A percentile compares a stretch with the other conserved stretches of the same genome.
These are phyloP conservation scores for Solanum chacoense DNA, from an alignment of 305 asterid species.

Conservation along the genomic window DNA sequence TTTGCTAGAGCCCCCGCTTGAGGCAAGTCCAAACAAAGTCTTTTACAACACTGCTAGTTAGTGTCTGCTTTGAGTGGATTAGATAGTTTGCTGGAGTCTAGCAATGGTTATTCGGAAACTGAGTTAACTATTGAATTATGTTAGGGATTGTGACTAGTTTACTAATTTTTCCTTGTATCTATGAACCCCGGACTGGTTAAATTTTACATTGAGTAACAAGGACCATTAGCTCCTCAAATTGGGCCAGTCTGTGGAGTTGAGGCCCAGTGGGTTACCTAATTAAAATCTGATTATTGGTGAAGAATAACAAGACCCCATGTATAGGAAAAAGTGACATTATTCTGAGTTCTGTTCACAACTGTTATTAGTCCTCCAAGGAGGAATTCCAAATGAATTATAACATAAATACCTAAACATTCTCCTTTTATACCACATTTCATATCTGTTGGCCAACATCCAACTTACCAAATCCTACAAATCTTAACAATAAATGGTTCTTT, in stretches of 20 bases:
- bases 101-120: background rate
- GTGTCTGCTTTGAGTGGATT: background rate
- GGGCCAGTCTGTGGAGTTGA: background rate
- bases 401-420: background rate
- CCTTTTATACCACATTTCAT: background rate
- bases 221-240: background rate
- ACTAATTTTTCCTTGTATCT: background rate
- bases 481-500: background rate
- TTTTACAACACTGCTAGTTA: background rate
- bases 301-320: background rate
- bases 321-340: background rate
- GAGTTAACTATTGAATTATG: background rate
- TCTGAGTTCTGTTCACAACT: background rate
- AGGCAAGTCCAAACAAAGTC: background rate
- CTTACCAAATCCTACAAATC: background rate
- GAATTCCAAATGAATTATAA: background rate
- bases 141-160: no score
- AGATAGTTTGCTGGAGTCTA: background rate
- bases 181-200: background rate
- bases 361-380: background rate
- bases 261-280: background rate
- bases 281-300: background rate
- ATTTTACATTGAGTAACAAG: background rate
- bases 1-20: background rate
- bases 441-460: background rate